Evolutionary conservation across 2,329 filamentous ascomycete species (phyloP), one percentile per base, ranked within the genome.

Genomic region (Fusarium transvaalense): DNA sequence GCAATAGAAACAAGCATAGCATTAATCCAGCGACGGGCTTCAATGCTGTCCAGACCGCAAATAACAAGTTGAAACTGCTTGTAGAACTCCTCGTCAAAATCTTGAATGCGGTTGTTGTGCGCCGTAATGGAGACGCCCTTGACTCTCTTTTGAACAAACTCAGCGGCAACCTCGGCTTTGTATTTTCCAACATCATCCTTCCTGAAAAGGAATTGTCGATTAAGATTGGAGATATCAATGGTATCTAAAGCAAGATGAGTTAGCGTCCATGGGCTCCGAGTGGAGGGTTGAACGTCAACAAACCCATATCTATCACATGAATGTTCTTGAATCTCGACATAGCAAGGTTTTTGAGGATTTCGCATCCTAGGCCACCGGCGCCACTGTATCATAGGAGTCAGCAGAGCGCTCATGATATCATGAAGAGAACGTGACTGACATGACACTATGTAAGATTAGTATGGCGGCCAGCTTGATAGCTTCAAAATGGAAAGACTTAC

Each of bases 11-110:
- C 91, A 5, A 99, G 85, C 19, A 91, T 97, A 53, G 94, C 91
- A 78, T 99, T 99, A 80, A 99, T 99, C 97, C 97, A 99, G 63
- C 96, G 88, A n/a, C 96, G 88, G 39, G 96, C 96, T 81, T 99
- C 96, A 73, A 99, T 96, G 78, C 93, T 97, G 85, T 99, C 96
- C 23, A 99, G 84, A 3, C 97, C 96, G 77, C 96, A 99, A 45
- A 99, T 89, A 47, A 99, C 88, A 58, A 97, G 87, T 77, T 93
- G 93, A 80, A 99, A 99, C 75, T 97, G 93, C 89, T 94, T 94
- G 81, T 99, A 99, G 79, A 97, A 99, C 62, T 91, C 90, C 75
- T 97, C 92, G 77, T 97, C 94, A 75, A 97, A 97, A 80, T 99
- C 96, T 79, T 99, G 96, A 72, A 99, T 99, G 77, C 91, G 93